A percentile compares a stretch with the other conserved stretches of the same genome.
phyloP scores from a whole-genome alignment of 176 grass and related monocot species.

The Carex kokanica region DNA sequence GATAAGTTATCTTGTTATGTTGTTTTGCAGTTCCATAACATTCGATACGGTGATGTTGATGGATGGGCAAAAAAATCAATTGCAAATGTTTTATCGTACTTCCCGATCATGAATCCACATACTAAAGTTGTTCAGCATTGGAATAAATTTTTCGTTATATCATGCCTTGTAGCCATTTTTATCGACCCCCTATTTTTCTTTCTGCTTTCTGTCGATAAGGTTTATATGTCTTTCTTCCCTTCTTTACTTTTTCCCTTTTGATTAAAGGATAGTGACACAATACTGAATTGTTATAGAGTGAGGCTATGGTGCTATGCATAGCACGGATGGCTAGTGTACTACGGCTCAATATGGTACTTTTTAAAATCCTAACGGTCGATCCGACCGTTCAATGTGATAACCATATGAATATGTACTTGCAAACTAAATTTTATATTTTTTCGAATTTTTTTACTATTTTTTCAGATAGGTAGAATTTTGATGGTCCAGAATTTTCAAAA shows the following conservation, averaged over 20 bases:
- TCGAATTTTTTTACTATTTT: too few relatives aligned
- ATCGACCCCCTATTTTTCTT: constrained; percentile 94
- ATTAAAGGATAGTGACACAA: neutral
- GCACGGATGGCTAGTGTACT: too few relatives aligned
- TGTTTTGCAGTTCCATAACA: constrained; percentile 56
- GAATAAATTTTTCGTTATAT: constrained; percentile 97
- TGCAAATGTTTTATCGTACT: constrained; percentile 38
- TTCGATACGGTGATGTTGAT: constrained; percentile 48
- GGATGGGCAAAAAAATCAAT: constrained; percentile 63
- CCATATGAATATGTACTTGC: too few relatives aligned
- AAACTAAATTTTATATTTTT: too few relatives aligned
- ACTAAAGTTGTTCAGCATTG: constrained; percentile 73
- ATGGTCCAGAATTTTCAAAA: too few relatives aligned
- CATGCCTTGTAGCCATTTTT: constrained; percentile 85
- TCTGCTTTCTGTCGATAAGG: constrained; percentile 59
- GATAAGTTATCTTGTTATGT: neutral
- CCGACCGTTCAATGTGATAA: too few relatives aligned
- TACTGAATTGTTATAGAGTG: neutral
- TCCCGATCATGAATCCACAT: constrained; percentile 89
- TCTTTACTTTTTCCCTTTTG: neutral
- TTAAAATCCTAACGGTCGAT: too few relatives aligned
- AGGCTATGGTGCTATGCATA: too few relatives aligned
- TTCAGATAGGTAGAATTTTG: too few relatives aligned
- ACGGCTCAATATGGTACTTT: too few relatives aligned
- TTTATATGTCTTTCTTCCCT: constrained; percentile 25